Percentiles rank a stretch among this genome's conserved stretches.
Conservation (phyloP, 208 protist genomes). For the Leishmania major region DNA sequence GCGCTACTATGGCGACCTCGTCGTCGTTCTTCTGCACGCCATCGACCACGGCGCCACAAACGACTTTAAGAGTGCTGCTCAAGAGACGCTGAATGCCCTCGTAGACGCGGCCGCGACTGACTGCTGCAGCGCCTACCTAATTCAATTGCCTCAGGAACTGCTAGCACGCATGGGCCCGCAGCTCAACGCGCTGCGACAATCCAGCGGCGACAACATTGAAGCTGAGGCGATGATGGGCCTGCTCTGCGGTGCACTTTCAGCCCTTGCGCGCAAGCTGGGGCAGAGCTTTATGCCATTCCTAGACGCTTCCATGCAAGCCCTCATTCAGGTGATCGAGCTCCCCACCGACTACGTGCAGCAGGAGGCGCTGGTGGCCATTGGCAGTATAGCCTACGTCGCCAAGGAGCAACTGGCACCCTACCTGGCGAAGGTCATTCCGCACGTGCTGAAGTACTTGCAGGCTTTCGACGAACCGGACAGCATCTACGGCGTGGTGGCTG, state of each 20-base stretch:
- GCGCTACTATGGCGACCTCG: conserved; percentile 80
- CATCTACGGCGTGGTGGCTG: conserved; percentile 85
- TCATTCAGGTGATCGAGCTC: conserved; percentile 60
- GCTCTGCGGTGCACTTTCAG: conserved; percentile 86
- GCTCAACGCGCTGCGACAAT: conserved; percentile 34
- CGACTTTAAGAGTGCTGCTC: conserved; percentile 84
- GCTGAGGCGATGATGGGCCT: conserved; percentile 78
- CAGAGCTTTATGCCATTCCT: conserved; percentile 48
- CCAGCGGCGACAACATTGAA: conserved; percentile 35
- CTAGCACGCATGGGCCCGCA: conserved; percentile 58
- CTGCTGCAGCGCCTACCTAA: conserved; percentile 51
- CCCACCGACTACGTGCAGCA: conserved; percentile 86
- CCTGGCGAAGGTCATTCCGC: conserved; percentile 77
- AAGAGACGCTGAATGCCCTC: conserved; percentile 94
- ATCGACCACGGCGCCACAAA: conserved; percentile 79
- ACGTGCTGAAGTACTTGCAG: conserved; percentile 80
- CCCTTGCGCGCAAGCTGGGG: conserved; percentile 75
- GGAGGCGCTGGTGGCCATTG: conserved; percentile 95
- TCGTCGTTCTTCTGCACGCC: conserved; percentile 60
- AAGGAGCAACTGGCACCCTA: conserved; percentile 82
- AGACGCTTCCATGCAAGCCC: conserved; percentile 54
- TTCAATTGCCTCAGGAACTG: conserved; percentile 76
- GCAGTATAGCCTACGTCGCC: conserved; percentile 87
- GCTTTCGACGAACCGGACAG: conserved; percentile 85
- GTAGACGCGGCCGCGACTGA: conserved; percentile 87